A percentile compares a stretch with the other conserved stretches of the same genome.
Conservation (phyloP, 441 rosid species). For the Rhodomyrtus psidioides region DNA sequence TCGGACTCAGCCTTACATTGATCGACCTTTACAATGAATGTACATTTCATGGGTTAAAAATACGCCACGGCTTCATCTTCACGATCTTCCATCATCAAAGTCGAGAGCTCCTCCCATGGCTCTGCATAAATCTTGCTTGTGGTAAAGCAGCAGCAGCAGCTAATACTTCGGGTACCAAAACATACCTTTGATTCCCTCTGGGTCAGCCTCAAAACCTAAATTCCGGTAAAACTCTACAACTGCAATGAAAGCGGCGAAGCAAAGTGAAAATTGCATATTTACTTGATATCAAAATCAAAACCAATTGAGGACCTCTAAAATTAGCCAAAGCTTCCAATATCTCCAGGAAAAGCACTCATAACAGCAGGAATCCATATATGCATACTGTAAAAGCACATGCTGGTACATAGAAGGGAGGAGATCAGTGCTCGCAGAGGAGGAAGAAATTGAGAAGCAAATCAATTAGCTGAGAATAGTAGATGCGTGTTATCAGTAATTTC, state of each 20-base stretch:
- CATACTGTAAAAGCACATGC: background rate
- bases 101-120: background rate
- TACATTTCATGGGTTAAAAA: background rate
- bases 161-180: slow-evolving; percentile 84
- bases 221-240: slow-evolving; percentile 93
- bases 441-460: background rate
- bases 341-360: background rate
- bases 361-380: background rate
- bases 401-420: background rate
- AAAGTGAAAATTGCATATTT: background rate
- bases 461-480: background rate
- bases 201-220: slow-evolving; percentile 91
- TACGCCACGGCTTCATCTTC: background rate
- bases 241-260: slow-evolving; percentile 18
- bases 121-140: background rate
- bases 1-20: background rate
- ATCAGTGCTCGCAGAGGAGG: background rate
- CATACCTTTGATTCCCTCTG: slow-evolving; percentile 98
- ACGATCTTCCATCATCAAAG: background rate
- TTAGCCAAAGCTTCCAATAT: background rate
- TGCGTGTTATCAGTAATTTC: background rate
- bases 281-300: background rate
- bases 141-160: background rate
- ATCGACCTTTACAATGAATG: background rate
- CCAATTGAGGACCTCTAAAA: background rate